A percentile compares a stretch with the other conserved stretches of the same genome.
These are phyloP conservation scores for Fusarium incarnatum DNA, from an alignment of 2,329 filamentous ascomycete genomes.

Conservation along the genomic window DNA sequence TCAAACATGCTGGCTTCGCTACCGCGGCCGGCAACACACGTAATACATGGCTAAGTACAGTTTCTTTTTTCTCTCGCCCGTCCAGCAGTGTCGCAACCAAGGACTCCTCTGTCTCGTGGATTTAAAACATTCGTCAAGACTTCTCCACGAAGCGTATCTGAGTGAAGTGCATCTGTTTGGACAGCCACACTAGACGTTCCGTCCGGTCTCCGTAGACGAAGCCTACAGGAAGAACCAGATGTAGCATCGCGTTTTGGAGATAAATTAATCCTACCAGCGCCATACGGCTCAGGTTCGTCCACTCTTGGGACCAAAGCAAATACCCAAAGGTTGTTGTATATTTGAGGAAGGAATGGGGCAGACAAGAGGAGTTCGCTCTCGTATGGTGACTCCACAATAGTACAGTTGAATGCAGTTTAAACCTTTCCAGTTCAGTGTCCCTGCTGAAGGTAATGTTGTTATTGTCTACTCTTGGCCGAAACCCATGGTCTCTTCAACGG, in stretches of 20 bases:
- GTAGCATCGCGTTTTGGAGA: constrained; percentile 44
- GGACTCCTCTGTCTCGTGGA: constrained; percentile 20
- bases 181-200: constrained; percentile 17
- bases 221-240: constrained; percentile 29
- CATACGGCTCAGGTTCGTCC: constrained; percentile 48
- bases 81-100: constrained; percentile 21
- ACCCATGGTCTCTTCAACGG: constrained; percentile 98
- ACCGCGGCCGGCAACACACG: constrained; percentile 27
- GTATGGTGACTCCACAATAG: constrained; percentile 35
- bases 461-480: constrained; percentile 90
- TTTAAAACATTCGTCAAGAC: constrained; percentile 17
- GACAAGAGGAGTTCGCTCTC: constrained; percentile 32
- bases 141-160: constrained; percentile 17
- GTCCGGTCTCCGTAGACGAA: constrained; percentile 26
- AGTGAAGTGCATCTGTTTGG: constrained; percentile 8
- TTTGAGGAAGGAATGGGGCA: constrained; percentile 37
- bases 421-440: constrained; percentile 26
- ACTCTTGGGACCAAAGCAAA: constrained; percentile 49
- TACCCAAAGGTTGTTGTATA: constrained; percentile 48
- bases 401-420: constrained; percentile 20
- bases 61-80: constrained; percentile 29
- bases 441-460: constrained; percentile 33
- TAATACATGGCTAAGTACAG: constrained; percentile 41
- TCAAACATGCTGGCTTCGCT: constrained; percentile 19
- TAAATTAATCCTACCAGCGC: constrained; percentile 48